Base-by-base conservation (phyloP, 108 stramenopile genomes). In the Mayamaea pseudoterrestris region DNA sequence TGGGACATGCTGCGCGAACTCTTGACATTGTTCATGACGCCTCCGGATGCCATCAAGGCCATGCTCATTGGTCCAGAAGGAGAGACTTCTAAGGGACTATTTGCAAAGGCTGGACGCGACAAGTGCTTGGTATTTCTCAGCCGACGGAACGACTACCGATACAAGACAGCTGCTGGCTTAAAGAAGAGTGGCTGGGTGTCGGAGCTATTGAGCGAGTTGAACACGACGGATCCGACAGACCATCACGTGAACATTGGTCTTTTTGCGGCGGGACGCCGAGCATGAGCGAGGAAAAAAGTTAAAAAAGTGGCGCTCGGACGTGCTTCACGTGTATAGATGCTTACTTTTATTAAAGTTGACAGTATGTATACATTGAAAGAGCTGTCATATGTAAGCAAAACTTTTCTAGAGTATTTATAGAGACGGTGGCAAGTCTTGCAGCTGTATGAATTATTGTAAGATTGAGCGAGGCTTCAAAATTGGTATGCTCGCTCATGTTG, bases 21-120 rank as follows among this genome's bases (percentile, higher is more conserved):
- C 18, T 41, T 88, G 30, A 83, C 86, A 1, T 61, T 88, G 20
- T 88, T 80, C 66, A 83, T 88, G 86, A 80, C 81, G 5, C 81
- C 86, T 16, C 86, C 86, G 4, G 81, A 80, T 62, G 72, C 81
- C 16, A 72, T 88, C 9, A 88, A 79, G 44, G 74, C 78, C 28
- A 80, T 88, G 65, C 54, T 88, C 26, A 73, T 80, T 12, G 86
- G 86, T 11, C 63, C 76, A 5, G 86, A 88, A 41, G 86, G 86
- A 42, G 81, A 88, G 51, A 57, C 65, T n/a, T 76, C 78, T 9
- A 88, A 81, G 56, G 86, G 86, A 26, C 49, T 88, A 30, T 88
- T 88, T 66, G 71, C 61, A 3, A 63, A 77, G 31, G 81, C 75
- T 27, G 81, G 86, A 30, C 74, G 73, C 34, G 74, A 78, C 25